Conservation (phyloP, 208 protist species). For the Crithidia fasciculata region DNA sequence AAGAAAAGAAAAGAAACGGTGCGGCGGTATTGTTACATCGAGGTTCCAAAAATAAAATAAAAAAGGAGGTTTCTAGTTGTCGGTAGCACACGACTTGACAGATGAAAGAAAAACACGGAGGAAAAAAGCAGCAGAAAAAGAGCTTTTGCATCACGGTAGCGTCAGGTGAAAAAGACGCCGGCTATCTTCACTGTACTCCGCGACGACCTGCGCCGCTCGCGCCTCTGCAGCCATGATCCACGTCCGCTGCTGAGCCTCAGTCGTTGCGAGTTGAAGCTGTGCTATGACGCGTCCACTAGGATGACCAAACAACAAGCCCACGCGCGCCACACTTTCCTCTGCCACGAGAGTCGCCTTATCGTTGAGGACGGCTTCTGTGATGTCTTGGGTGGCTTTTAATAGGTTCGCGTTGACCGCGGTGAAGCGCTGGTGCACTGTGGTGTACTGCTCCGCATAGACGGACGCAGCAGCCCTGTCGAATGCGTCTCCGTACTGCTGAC, state of each 20-base stretch:
- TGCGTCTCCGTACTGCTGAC: background rate
- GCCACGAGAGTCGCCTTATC: slow-evolving; percentile 15
- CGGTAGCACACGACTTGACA: background rate
- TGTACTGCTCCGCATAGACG: slow-evolving; percentile 30
- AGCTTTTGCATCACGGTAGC: too few relatives aligned
- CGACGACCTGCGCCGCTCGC: background rate
- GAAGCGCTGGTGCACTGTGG: slow-evolving; percentile 26
- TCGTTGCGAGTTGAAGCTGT: background rate
- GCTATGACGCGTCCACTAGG: background rate
- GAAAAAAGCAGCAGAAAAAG: too few relatives aligned
- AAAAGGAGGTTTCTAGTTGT: slow-evolving; percentile 3
- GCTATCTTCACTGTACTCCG: background rate
- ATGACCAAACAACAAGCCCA: background rate
- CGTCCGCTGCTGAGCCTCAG: background rate
- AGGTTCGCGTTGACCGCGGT: slow-evolving; percentile 10
- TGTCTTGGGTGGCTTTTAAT: slow-evolving; percentile 5
- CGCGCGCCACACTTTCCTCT: slow-evolving; percentile 19
- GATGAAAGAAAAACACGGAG: background rate
- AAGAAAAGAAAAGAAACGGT: too few relatives aligned
- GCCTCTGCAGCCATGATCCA: background rate
- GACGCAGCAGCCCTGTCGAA: slow-evolving; percentile 17
- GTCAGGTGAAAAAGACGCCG: background rate
- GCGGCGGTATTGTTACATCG: background rate
- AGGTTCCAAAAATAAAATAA: slow-evolving; percentile 22
- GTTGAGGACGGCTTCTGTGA: background rate